Evolutionary conservation across 2,329 filamentous ascomycete species (phyloP).

Genomic region (Metarhizium sp.): DNA sequence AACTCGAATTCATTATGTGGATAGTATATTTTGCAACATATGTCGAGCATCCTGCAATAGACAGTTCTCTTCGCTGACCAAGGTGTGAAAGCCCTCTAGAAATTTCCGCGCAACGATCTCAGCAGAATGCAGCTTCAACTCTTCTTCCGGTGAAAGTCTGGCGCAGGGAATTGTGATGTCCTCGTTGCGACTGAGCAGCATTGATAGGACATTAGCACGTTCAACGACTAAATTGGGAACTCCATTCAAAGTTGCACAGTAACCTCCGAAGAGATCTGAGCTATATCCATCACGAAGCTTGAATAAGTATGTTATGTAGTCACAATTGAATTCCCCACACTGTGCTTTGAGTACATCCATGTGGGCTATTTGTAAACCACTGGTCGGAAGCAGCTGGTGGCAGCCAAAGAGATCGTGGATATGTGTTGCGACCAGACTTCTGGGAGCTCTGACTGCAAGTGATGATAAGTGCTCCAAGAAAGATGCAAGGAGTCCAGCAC

Average conservation of each 20-base stretch:
- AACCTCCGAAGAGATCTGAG: conserved; percentile 73
- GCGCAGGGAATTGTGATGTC: conserved; percentile 68
- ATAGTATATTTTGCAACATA: background rate
- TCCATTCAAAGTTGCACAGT: conserved; percentile 81
- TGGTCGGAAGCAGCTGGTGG: conserved; percentile 40
- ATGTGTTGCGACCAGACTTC: conserved; percentile 53
- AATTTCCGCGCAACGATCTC: conserved; percentile 52
- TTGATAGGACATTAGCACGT: conserved; percentile 64
- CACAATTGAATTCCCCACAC: conserved; percentile 37
- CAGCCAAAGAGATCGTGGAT: conserved; percentile 65
- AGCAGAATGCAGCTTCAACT: conserved; percentile 57
- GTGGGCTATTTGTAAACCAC: conserved; percentile 50
- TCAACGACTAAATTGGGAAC: conserved; percentile 63
- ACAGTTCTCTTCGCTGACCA: background rate
- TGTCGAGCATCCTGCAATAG: conserved; percentile 2
- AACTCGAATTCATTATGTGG: background rate
- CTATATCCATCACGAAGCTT: conserved; percentile 59
- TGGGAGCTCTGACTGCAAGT: conserved; percentile 37
- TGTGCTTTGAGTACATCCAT: conserved; percentile 59
- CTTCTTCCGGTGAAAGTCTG: conserved; percentile 53
- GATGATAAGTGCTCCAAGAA: conserved; percentile 47
- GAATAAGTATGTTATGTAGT: conserved; percentile 68
- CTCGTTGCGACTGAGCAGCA: conserved; percentile 60
- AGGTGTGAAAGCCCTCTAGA: conserved; percentile 22
- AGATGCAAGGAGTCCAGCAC: conserved; percentile 48